Base-by-base conservation (phyloP, 1,284 basidiomycete genomes). In the Cutaneotrichosporon cavernicola region DNA sequence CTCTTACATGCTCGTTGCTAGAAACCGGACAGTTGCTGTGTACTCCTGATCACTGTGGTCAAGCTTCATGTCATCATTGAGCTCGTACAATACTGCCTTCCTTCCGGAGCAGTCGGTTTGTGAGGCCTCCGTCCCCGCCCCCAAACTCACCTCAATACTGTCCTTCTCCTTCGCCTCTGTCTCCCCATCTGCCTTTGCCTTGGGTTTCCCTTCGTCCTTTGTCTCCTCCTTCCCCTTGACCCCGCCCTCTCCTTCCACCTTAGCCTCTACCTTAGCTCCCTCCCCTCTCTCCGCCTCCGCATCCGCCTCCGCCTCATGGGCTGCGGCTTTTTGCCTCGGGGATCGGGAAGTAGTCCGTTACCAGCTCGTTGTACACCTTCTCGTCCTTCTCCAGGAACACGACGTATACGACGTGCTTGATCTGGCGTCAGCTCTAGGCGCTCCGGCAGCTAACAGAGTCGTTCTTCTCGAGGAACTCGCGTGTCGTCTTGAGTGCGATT, bases 331-430 rank as follows among this genome's bases (percentile, higher is more conserved):
- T 26, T 26, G 26, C 26, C 26, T 5, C 2, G 31, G 31, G 31
- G 34, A 26, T 49, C 32, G 58, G 58, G 49, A 61, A 53, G 52
- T 56, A 53, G 30, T 53, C 60, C n/a, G 51, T 30, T 46, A 64
- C 53, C 13, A 64, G 65, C 32, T 62, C 61, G 52, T 66, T 62
- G 63, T 81, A 81, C 16, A 76, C 71, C 11, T 70, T 60, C 64
- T 80, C 72, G 60, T 78, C 75, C 49, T 65, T 68, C 9, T 70
- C 62, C 10, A 73, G 76, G 68, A 80, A 80, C 50, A 77, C 75
- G 61, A 77, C 76, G 64, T 71, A 81, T 50, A 80, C 74, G 18
- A 81, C 79, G 18, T 72, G 66, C 11, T 64, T 67, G 47, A 81
- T 64, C 79, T 81, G 67, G 8, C 9, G 34, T 60, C 47, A 49